Evolutionary conservation across 768 basidiomycete genomes (phyloP), one percentile per base, ranked within the genome.

Genomic region (Jaapia argillacea): DNA sequence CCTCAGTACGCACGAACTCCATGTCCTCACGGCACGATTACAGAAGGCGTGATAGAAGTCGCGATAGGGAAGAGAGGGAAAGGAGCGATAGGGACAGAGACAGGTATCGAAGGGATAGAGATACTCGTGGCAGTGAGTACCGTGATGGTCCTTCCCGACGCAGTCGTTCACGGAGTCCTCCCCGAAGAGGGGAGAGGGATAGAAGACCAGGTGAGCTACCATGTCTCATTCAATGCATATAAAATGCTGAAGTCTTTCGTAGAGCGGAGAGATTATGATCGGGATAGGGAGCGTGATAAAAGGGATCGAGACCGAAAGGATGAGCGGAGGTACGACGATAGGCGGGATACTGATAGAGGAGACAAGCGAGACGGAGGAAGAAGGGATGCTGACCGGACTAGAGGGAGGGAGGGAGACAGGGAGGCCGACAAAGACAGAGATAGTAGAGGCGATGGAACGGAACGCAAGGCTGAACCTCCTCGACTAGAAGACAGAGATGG

Each of bases 261-360:
- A 55, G 58, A 57, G 45, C 48, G 54, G 14, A 45, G 51, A 46
- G 59, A 58, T 42, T 52, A 60, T 38, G 40, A 7, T 7, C 42
- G 37, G 21, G 33, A 41, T 25, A 41, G 52, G 25, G 35, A 36
- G 18, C 50, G 46, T 24, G 43, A 45, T 40, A 23, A 55, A 55
- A 36, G 42, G 23, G 45, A 46, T n/a, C 44, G 51, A 6, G 46
- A 46, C 43, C 42, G 55, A 24, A 31, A 42, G 40, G 58, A 55
- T 50, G 70, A 80, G 42, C 73, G 79, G 39, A 71, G 81, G 49
- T 72, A 81, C 50, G 79, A 81, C 48, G 79, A 75, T 43, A 63
- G 76, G 42, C 55, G 55, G 35, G 70, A 72, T 27, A 58, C 63
- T 45, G 66, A 67, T 36, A 57, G 57, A 47, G 73, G 71, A 37